Base-by-base conservation (phyloP, 139 green algal species). In the Haematococcus lacustris region DNA sequence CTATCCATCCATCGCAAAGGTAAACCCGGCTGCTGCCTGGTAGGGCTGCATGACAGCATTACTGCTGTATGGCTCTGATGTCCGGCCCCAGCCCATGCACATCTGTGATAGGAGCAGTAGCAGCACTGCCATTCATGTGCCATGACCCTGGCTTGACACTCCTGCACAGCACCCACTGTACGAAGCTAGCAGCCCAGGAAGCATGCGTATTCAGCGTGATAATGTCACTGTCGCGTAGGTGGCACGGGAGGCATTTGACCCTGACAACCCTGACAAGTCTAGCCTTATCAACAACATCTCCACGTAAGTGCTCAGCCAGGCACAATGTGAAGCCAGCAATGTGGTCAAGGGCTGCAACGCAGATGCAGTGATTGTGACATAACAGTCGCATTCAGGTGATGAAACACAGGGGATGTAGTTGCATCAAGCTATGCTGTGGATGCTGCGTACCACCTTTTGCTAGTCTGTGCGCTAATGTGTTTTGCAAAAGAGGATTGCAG, bases 201-300 rank as follows among this genome's bases (percentile, higher is more conserved):
- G 62, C 33, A 68, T 17, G 33, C 4, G 62, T 41, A 47, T 13
- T 68, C 62, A 28, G 7, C 28, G 23, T 43, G 62, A 28, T 13
- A 13, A 57, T 57, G 13, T 17, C 7, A 17, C 7, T 43, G 40
- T 5, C 62, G 21, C 7, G 2, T 67, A 79, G 74, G 74, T 80
- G 3, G 75, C 75, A 0, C 75, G 75, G 17, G 70, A 73, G 34
- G 70, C 75, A 0, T 80, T 76, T 62, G 75, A 80, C 69, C 75
- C 75, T 2, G 28, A 38, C 25, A 23, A 63, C 26, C 75, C 70
- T 32, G 75, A 80, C 69, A 78, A 78, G 57, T 41, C 39, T 1
- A 47, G 37, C 1, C 70, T 80, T 25, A 73, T 80, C 51, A 80
- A 80, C 70, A 80, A 80, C 75, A 80, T 80, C 62, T 76, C 75